Evolutionary conservation across 2,329 filamentous ascomycete species (phyloP), one percentile per base, ranked within the genome.

Genomic region (Ambrosiella beaveri): DNA sequence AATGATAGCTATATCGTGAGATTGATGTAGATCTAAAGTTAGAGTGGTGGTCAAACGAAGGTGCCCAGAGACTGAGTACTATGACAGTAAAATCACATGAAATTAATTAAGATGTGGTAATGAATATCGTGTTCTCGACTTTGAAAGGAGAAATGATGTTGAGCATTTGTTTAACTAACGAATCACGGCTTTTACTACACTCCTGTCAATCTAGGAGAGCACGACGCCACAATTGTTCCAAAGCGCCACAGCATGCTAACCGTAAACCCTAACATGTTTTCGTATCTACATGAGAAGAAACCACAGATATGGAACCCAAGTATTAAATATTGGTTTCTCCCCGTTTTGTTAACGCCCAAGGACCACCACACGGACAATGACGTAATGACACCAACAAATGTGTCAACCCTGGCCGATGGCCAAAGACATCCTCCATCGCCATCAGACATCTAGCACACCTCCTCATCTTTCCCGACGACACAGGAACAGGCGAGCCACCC

Each of bases 341-440:
- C 15, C 56, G 56, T 12, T 47, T 47, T 19, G 56, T 53, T 39
- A 79, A 60, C 2, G 71, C 74, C 74, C 78, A 78, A 56, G 71
- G 70, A 1, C 77, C 79, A 7, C 75, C 74, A 62, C 79, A 82
- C 4, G 72, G 71, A 61, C 79, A 82, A 64, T 72, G 73, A 27
- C 75, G 70, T 66, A 80, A 76, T 65, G 80, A 77, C 11, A 70
- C 69, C 50, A 81, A 65, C 40, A 81, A 70, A 65, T 79, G 80
- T 2, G 70, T 72, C 59, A 76, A 73, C 1, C 77, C 78, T 0
- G 77, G 73, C 60, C 72, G 71, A 27, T 68, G 68, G 12, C 68
- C 71, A 36, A 66, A 68, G 0, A 77, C 69, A 62, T 85, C 81
- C 64, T 83, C 81, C 73, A 85, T 84, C n/a, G 84, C 73, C 54